Evolutionary conservation across 768 basidiomycete genomes (phyloP).

Genomic region (Epithele typhae): DNA sequence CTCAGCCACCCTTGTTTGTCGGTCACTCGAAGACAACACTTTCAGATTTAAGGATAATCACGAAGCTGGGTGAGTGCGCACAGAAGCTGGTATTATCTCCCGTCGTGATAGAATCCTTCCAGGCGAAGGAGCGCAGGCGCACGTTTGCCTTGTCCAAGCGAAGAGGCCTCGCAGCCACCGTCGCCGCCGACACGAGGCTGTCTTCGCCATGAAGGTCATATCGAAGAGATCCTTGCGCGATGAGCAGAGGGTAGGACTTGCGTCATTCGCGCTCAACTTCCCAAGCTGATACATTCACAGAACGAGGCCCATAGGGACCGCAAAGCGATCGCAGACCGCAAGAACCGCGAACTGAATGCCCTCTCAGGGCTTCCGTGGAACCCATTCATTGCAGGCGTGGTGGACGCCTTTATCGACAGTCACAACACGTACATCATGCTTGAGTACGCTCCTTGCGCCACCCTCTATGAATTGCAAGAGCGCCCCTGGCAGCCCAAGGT

Average conservation of each 20-base stretch:
- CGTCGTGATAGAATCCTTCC: no score
- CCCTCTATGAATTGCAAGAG: slow-evolving; percentile 28
- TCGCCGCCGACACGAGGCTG: slow-evolving; percentile 23
- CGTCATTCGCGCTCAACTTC: not conserved
- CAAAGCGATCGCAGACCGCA: not conserved
- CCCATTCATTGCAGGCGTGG: slow-evolving; percentile 46
- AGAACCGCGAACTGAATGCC: slow-evolving; percentile 36
- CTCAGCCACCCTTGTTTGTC: no score
- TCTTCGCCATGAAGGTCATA: slow-evolving; percentile 46
- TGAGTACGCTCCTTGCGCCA: slow-evolving; percentile 45
- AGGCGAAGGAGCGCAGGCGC: slow-evolving; percentile 41
- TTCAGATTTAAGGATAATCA: no score
- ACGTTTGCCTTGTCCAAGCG: slow-evolving; percentile 40
- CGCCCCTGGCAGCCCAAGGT: slow-evolving; percentile 29
- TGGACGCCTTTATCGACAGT: slow-evolving; percentile 42
- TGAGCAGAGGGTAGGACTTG: slow-evolving; percentile 26
- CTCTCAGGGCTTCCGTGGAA: slow-evolving; percentile 47
- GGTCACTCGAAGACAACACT: no score
- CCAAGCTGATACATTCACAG: not conserved
- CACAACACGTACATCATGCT: slow-evolving; percentile 46
- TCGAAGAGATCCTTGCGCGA: slow-evolving; percentile 32
- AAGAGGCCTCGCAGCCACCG: no score
- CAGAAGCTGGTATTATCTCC: no score
- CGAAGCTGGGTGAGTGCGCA: no score
- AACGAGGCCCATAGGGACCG: slow-evolving; percentile 4